Conservation (phyloP, 768 basidiomycete species). For the Suillus weaverae region DNA sequence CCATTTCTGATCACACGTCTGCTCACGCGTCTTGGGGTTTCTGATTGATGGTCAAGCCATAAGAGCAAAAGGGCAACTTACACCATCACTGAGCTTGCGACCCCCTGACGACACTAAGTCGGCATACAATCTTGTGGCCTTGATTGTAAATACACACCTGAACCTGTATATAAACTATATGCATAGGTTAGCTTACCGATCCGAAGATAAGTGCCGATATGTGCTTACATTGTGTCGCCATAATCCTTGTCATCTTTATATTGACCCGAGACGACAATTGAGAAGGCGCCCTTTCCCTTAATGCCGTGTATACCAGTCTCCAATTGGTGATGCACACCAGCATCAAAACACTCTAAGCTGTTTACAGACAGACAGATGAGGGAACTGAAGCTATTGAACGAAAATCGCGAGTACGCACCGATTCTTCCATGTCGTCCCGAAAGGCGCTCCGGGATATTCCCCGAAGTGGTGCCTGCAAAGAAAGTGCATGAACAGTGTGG, state of each 20-base stretch:
- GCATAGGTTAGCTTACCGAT: conserved; percentile 2
- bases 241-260: conserved; percentile 27
- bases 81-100: conserved; percentile 2
- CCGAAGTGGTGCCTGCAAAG: conserved; percentile 24
- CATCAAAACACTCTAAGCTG: conserved; percentile 10
- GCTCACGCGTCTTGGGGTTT: conserved; percentile 21
- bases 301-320: conserved; percentile 25
- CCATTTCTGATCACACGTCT: conserved; percentile 24
- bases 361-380: neutral
- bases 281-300: conserved; percentile 9
- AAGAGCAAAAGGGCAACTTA: neutral
- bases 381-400: conserved; percentile 1
- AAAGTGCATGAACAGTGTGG: neutral
- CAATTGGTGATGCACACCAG: conserved; percentile 18
- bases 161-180: conserved; percentile 28
- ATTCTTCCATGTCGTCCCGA: conserved; percentile 20
- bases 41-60: neutral
- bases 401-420: conserved; percentile 17
- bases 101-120: conserved; percentile 16
- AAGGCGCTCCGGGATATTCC: conserved; percentile 19
- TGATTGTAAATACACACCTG: conserved; percentile 5
- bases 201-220: conserved; percentile 20
- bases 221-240: conserved; percentile 26
- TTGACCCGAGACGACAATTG: conserved; percentile 18
- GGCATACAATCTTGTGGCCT: neutral